These are phyloP conservation scores for Blastocystis sp. DNA, from an alignment of 352 stramenopile species.

Conservation along the genomic window DNA sequence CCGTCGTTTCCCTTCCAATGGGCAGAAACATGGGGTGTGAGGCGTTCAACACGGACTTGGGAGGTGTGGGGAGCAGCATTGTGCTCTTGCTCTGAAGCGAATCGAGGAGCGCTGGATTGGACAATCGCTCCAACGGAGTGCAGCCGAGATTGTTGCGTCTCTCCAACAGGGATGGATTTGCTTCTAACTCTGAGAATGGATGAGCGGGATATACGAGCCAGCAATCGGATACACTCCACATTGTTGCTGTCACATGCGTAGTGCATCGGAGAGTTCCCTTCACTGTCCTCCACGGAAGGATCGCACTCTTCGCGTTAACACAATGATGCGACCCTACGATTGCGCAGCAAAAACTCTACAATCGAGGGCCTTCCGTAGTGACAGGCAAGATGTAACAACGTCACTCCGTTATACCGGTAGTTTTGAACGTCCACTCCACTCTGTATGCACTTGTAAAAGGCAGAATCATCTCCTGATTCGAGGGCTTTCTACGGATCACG, in stretches of 20 bases:
- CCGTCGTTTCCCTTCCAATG: not conserved
- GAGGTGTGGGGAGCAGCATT: not conserved
- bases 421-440: conserved; percentile 36
- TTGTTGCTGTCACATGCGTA: conserved; percentile 37
- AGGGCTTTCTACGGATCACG: conserved; percentile 20
- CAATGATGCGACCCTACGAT: not conserved
- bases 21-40: not conserved
- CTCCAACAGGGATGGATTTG: conserved; percentile 9
- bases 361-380: conserved; percentile 31
- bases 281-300: not conserved
- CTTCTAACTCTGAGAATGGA: not conserved
- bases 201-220: not conserved
- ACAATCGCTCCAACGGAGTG: conserved; percentile 7
- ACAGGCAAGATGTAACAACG: conserved; percentile 39
- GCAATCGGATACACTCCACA: conserved; percentile 23
- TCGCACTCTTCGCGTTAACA: conserved; percentile 31
- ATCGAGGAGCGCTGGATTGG: not conserved
- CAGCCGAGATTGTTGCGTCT: conserved; percentile 48
- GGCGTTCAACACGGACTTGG: not conserved
- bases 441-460: conserved; percentile 14
- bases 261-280: conserved; percentile 54
- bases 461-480: conserved; percentile 4
- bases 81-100: not conserved
- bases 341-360: conserved; percentile 31
- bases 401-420: conserved; percentile 8